These are phyloP conservation scores for Trypanosomatidae sp. DNA, from an alignment of 208 protist genomes.

Conservation along the genomic window DNA sequence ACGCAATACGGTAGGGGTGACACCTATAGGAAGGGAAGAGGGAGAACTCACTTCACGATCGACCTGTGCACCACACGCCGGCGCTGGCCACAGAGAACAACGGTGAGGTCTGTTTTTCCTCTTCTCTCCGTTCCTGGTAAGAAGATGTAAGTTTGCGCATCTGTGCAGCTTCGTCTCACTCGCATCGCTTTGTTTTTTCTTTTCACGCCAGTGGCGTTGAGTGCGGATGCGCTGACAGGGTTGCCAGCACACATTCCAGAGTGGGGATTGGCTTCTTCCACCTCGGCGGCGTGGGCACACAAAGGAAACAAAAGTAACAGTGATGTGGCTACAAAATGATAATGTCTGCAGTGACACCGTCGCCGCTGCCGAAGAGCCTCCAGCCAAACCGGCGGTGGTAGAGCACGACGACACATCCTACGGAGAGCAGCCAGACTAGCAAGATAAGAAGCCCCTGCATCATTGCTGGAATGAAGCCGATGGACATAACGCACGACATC, in stretches of 20 bases:
- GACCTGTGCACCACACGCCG: background rate
- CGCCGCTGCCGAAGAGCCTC: slow-evolving; percentile 22
- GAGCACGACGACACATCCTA: slow-evolving; percentile 3
- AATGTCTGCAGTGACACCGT: slow-evolving; percentile 25
- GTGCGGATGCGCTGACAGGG: background rate
- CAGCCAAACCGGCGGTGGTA: slow-evolving; percentile 27
- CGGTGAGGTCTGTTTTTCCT: background rate
- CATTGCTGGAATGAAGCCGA: slow-evolving; percentile 8
- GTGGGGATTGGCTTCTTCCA: background rate
- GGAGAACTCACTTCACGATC: background rate
- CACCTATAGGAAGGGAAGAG: no score
- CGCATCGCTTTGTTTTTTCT: background rate
- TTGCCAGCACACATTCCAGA: no score
- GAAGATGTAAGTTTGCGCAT: background rate
- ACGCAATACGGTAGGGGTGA: background rate
- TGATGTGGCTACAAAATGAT: slow-evolving; percentile 14
- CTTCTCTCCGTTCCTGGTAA: background rate
- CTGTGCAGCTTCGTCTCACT: background rate
- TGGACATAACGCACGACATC: slow-evolving; percentile 10
- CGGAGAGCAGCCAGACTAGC: slow-evolving; percentile 15
- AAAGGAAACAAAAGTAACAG: background rate
- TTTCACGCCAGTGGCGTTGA: background rate
- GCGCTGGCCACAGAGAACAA: background rate
- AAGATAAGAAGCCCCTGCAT: slow-evolving; percentile 11
- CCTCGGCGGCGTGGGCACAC: background rate